These are phyloP conservation scores for Malania oleifera DNA, from an alignment of 164 flowering plant species.

Conservation along the genomic window DNA sequence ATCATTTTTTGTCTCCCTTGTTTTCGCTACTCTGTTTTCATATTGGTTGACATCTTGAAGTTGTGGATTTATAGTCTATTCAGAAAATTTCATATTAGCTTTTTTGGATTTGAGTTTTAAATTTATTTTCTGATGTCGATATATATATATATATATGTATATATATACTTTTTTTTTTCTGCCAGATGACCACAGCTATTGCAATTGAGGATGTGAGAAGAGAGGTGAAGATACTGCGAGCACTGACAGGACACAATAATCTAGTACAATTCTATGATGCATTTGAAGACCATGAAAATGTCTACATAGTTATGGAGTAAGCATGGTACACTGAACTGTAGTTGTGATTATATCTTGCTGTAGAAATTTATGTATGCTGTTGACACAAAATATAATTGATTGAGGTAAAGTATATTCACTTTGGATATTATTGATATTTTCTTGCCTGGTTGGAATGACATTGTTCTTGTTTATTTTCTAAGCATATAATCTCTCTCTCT, in stretches of 20 bases:
- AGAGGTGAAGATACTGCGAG: slow-evolving; percentile 86
- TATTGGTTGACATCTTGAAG: too few relatives aligned
- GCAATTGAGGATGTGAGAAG: slow-evolving; percentile 93
- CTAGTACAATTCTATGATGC: slow-evolving; percentile 85
- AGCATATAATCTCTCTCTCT: background rate
- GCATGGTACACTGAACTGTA: slow-evolving; percentile 15
- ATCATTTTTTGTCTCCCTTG: too few relatives aligned
- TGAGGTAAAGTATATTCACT: background rate
- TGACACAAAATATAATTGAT: background rate
- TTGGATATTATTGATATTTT: background rate
- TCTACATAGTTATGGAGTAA: slow-evolving; percentile 96
- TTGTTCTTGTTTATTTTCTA: background rate
- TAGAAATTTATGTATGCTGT: background rate
- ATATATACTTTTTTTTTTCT: slow-evolving; percentile 9
- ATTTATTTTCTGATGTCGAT: background rate
- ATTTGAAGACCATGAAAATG: slow-evolving; percentile 77
- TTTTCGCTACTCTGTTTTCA: too few relatives aligned
- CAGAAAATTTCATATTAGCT: background rate
- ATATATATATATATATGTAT: too few relatives aligned
- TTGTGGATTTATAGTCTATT: background rate
- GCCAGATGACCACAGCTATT: slow-evolving; percentile 94
- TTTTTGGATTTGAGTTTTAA: background rate
- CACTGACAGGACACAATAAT: slow-evolving; percentile 74
- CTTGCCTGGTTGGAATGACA: background rate
- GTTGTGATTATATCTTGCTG: background rate